phyloP scores from a whole-genome alignment of 2,329 filamentous ascomycete genomes.

The Metarhizium sp. region DNA sequence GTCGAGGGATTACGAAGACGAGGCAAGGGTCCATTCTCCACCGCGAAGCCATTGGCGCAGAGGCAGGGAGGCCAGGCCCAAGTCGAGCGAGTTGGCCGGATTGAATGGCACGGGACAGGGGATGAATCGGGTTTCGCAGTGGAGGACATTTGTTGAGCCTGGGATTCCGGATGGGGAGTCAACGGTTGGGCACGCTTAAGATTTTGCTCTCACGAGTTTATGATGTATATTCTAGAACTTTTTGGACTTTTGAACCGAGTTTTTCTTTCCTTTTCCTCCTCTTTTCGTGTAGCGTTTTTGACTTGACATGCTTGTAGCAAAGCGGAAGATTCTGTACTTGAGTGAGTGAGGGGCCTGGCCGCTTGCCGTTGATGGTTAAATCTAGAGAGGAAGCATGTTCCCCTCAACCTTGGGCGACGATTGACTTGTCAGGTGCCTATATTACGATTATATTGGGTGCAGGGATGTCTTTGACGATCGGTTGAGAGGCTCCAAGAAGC shows the following conservation, averaged over 20 bases:
- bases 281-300: too few relatives aligned
- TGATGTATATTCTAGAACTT: neutral
- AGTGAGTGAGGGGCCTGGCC: too few relatives aligned
- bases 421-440: too few relatives aligned
- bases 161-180: conserved; percentile 28
- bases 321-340: too few relatives aligned
- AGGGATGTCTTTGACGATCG: too few relatives aligned
- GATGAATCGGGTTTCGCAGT: conserved; percentile 38
- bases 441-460: too few relatives aligned
- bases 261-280: neutral
- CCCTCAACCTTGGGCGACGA: too few relatives aligned
- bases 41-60: conserved; percentile 18
- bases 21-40: conserved; percentile 17
- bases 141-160: conserved; percentile 37
- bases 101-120: conserved; percentile 33
- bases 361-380: too few relatives aligned
- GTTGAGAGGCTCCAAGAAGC: too few relatives aligned
- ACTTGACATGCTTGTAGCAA: too few relatives aligned
- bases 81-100: conserved; percentile 37
- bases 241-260: neutral
- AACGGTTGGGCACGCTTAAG: conserved; percentile 4
- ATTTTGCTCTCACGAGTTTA: neutral
- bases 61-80: conserved; percentile 17
- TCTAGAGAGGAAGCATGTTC: too few relatives aligned
- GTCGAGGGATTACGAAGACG: conserved; percentile 22